Base-by-base conservation (phyloP, 2,329 filamentous ascomycete species). In the Sporothrix pseudoabietina region DNA sequence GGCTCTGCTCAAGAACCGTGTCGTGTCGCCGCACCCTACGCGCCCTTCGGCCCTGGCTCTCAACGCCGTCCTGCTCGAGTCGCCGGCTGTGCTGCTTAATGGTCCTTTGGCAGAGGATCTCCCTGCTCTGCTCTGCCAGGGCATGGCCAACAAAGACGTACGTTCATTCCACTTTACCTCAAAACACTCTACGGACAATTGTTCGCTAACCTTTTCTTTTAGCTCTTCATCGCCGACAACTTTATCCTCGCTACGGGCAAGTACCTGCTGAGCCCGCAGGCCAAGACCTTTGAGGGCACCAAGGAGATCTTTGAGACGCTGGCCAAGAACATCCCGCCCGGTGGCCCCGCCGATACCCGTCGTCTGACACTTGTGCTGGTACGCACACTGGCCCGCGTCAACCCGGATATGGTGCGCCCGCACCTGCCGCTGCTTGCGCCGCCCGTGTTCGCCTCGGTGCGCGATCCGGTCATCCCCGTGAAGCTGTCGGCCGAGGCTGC, bases 401-500 rank as follows among this genome's bases (percentile, higher is more conserved):
- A 96, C 80, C 91, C 92, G 79, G 93, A 96, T 70, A 84, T 96
- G 78, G 88, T 95, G 52, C 90, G 93, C 39, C 93, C 94, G 16
- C 94, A 98, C 80, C 86, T 98, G 66, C 84, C 90, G 10, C 83
- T 94, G 2, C 87, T 99, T n/a, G 91, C 93, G 1, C 91, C 91
- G 1, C 90, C 94, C 1, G 88, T 98, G 61, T 99, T 99, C 81
- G 90, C 92, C 57, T 92, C 92, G 71, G 96, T 99, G 39, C 90
- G 97, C 74, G 96, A 99, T 81, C 86, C 90, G 10, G 90, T 98
- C 6, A 98, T 99, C 75, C 97, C 97, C 0, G 91, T 99, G 79
- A 99, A 99, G 83, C 87, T 99, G 39, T 92, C 95, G 0, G 95
- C 96, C 1, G 96, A 99, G 83, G 95, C 94, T 14, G 94, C 95